Percentiles rank a stretch among this genome's conserved stretches.
These are phyloP conservation scores for Saitozyma podzolica DNA, from an alignment of 768 basidiomycete genomes.

Conservation along the genomic window DNA sequence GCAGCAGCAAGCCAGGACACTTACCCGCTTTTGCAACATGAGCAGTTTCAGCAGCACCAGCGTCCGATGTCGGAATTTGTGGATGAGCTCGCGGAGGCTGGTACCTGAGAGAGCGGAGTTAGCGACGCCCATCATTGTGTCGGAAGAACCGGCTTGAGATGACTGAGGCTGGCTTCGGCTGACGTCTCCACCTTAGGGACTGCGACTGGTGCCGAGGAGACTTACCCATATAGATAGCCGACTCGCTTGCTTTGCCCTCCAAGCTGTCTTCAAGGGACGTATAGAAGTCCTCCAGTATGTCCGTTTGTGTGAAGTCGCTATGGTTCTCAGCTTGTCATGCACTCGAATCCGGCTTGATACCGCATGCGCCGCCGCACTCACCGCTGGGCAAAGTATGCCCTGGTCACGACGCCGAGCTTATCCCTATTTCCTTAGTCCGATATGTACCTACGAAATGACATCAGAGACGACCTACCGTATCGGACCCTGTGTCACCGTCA, in stretches of 20 bases:
- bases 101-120: slow-evolving; percentile 55
- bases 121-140: too few species aligned
- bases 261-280: slow-evolving; percentile 72
- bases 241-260: slow-evolving; percentile 79
- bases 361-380: slow-evolving; percentile 38
- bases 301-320: slow-evolving; percentile 82
- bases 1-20: slow-evolving; percentile 12
- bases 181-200: too few species aligned
- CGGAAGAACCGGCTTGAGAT: too few species aligned
- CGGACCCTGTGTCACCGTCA: slow-evolving; percentile 60
- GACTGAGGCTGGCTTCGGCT: too few species aligned
- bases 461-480: slow-evolving; percentile 58
- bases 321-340: not conserved
- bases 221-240: slow-evolving; percentile 91
- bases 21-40: slow-evolving; percentile 86
- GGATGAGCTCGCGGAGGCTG: slow-evolving; percentile 76
- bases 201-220: slow-evolving; percentile 1
- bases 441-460: too few species aligned
- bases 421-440: slow-evolving; percentile 56
- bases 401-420: slow-evolving; percentile 89
- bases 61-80: slow-evolving; percentile 88
- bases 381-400: slow-evolving; percentile 84
- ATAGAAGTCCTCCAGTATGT: slow-evolving; percentile 86
- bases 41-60: slow-evolving; percentile 91
- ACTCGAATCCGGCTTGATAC: not conserved